Base-by-base conservation (phyloP, 768 basidiomycete species). In the Russula earlei region DNA sequence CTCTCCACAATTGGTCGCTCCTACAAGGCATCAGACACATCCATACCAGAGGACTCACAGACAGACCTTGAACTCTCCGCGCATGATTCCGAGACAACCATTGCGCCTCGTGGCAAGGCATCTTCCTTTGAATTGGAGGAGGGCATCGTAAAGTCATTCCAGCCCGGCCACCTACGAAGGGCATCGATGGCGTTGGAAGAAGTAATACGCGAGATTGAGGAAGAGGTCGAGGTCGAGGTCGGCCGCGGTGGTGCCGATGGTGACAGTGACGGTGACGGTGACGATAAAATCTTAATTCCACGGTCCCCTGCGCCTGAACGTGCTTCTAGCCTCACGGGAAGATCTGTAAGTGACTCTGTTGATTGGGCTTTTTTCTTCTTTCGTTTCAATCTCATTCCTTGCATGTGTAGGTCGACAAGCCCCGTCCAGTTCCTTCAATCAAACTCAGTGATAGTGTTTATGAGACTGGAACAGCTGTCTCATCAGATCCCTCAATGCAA, bases 141-240 rank as follows among this genome's bases (percentile, higher is more conserved):
- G 70, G 70, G 55, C 70, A 73, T 58, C 73, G 74, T 79, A 49
- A 79, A 75, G 65, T 67, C 73, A 19, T 63, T 88, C 51, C 73
- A 75, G 3, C 74, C 80, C 17, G 72, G 77, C 25, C 77, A 71
- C 19, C 67, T 83, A 53, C 78, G 75, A 62, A 78, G 84, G 54
- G 84, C 82, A 19, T 90, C 90, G 33, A 64, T 85, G 67, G 87
- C 89, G 0, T 67, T 92, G 34, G 84, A 86, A 61, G 76, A 82
- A 56, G 90, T 78, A 11, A 87, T 92, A 54, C 78, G 81, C 64
- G 85, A 89, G 67, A 78, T 90, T 45, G 87, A 89, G 65, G 77
- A 80, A 58, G 85, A 88, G 60, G 80, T 74, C 0, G 87, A 86
- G 59, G 68, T 61, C 2, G 63, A 10, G 7, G 7, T 5, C 29